Evolutionary conservation across 768 basidiomycete species (phyloP), one percentile per base, ranked within the genome.

Genomic region (Macrocybe gigantea): DNA sequence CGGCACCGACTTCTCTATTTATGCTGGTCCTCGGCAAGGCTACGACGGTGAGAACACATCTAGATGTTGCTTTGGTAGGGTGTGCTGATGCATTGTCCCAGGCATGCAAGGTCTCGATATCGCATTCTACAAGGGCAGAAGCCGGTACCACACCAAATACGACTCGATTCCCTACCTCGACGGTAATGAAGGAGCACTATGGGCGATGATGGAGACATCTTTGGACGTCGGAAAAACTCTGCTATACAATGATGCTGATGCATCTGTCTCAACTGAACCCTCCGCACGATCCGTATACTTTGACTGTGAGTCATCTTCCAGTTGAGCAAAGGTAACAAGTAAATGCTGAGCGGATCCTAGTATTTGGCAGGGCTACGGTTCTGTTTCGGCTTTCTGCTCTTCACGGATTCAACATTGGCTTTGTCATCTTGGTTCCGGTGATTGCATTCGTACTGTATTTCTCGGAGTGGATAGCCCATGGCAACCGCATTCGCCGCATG

Each of bases 161-260:
- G 89, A 93, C 57, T 73, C 80, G 1, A 72, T 90, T 38, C 69
- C 83, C 5, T 77, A 76, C 43, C 80, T 73, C 32, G 60, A 69
- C 2, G 83, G 82, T 0, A 72, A 66, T 48, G 68, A 64, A 31
- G 53, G 57, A 33, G 68, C 83, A 6, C 66, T 93, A 6, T 92
- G 88, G 88, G 73, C 80, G 2, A 87, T 91, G 83, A 77, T 92
- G 77, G 86, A 91, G 53, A 70, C 74, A 0, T 68, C 80, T 0
- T 64, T 70, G 44, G 78, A 71, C 4, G 78, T 80, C 0, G 85
- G 82, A 6, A 41, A 72, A 5, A 69, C 69, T 2, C 63, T 92
- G 31, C 65, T 84, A 22, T 22, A 22, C 22, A 22, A 22, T 22
- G 22, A 22, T 22, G 22, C 22, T 22, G 22, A 22, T 22, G 22